Evolutionary conservation across 495 filamentous ascomycete genomes (phyloP), one percentile per base, ranked within the genome.

Genomic region (Neurospora sp.): DNA sequence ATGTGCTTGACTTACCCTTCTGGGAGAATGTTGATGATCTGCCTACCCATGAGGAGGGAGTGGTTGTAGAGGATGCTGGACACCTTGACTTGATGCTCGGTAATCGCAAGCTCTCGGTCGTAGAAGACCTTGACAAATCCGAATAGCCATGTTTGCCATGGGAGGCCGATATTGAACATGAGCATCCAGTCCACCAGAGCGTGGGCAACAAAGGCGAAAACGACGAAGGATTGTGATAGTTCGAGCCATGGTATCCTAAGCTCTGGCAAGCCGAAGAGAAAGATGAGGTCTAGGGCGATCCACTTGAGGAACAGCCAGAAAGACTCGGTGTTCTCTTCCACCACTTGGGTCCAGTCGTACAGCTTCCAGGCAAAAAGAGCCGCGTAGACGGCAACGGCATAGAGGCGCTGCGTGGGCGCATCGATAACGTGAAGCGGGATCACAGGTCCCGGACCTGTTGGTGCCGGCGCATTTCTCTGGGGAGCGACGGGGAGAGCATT

Each of bases 161-260:
- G 94, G 86, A 81, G 91, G 45, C 91, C 91, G 69, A 97, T 91
- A 72, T 92, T 92, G 79, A 97, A 97, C 93, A 97, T 98, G 71
- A 98, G 81, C 78, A 96, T 88, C 73, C 88, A 89, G 83, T 97
- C 93, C 27, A 92, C 80, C 9, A 92, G 76, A 2, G 90, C 85
- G 79, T 97, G 93, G 3, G 86, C 68, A 10, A 92, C 76, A 77
- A 93, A 94, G 18, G 92, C 78, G 2, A 84, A 81, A 38, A 89
- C 83, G 14, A 91, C 91, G 1, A 90, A 91, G 16, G 89, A 84
- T 72, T 92, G 89, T 3, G 91, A 91, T 86, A 94, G 93, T 85
- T 98, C 92, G 45, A 99, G 86, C 96, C 96, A 98, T 72, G 96
- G 96, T 85, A 99, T 97, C 78, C 91, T 89, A 73, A 98, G 78